These are phyloP conservation scores for Alternaria viburni DNA, from an alignment of 2,329 filamentous ascomycete species.

Conservation along the genomic window DNA sequence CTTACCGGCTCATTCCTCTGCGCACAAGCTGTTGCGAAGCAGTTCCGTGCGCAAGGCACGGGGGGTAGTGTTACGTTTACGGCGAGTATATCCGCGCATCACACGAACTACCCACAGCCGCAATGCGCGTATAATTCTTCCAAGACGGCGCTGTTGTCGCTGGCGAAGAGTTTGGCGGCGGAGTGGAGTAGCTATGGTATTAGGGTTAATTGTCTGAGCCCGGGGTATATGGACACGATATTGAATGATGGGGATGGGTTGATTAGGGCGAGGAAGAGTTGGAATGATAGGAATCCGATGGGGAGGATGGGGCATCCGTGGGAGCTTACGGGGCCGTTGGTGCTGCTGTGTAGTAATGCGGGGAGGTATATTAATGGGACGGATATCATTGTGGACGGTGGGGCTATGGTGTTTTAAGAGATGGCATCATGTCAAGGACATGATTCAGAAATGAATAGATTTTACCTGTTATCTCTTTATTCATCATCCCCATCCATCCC, in stretches of 20 bases:
- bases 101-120: slow-evolving; percentile 75
- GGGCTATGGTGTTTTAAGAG: slow-evolving; percentile 42
- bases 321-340: slow-evolving; percentile 67
- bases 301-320: slow-evolving; percentile 69
- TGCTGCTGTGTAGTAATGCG: slow-evolving; percentile 66
- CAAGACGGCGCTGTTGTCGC: slow-evolving; percentile 69
- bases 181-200: slow-evolving; percentile 78
- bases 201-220: slow-evolving; percentile 71
- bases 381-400: slow-evolving; percentile 70
- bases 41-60: slow-evolving; percentile 46
- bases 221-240: slow-evolving; percentile 80
- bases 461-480: too few relatives aligned
- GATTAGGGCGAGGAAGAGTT: slow-evolving; percentile 59
- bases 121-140: slow-evolving; percentile 75
- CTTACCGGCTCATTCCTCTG: slow-evolving; percentile 73
- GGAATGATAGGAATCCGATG: slow-evolving; percentile 66
- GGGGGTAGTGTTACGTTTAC: slow-evolving; percentile 71
- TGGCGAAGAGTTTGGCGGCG: slow-evolving; percentile 70
- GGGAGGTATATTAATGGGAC: slow-evolving; percentile 73
- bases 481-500: background rate
- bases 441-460: too few relatives aligned
- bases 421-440: too few relatives aligned
- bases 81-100: slow-evolving; percentile 71
- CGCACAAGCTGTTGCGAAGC: slow-evolving; percentile 67
- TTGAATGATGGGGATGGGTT: slow-evolving; percentile 71